Conservation (phyloP, 306 rosid species). For the Erythrophleum fordii region DNA sequence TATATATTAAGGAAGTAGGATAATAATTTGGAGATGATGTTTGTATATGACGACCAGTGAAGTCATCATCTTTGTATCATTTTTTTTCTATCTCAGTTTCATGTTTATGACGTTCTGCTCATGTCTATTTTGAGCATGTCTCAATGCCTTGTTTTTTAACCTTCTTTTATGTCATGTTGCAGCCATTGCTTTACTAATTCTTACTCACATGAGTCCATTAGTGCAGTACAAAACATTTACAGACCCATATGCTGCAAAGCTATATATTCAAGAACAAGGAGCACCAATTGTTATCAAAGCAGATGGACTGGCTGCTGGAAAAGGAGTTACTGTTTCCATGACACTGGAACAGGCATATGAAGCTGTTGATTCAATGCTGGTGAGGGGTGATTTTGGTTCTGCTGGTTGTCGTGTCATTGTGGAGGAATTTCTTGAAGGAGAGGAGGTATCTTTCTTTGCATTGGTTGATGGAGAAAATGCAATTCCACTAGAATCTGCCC, state of each 20-base stretch:
- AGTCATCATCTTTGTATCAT: background rate
- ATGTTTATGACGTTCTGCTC: background rate
- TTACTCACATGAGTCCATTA: conserved; percentile 35
- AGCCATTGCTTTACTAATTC: conserved; percentile 14
- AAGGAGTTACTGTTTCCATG: conserved; percentile 90
- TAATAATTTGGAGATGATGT: background rate
- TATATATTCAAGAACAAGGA: conserved; percentile 83
- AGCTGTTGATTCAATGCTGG: conserved; percentile 95
- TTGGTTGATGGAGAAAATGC: conserved; percentile 97
- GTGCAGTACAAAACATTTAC: conserved; percentile 85
- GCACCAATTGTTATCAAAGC: conserved; percentile 87
- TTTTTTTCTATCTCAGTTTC: conserved; percentile 7
- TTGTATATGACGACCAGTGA: background rate
- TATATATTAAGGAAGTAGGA: background rate
- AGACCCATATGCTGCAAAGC: conserved; percentile 79
- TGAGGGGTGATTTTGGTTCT: conserved; percentile 81
- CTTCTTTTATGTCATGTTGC: conserved; percentile 4
- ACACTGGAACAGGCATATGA: conserved; percentile 80
- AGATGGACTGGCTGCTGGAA: conserved; percentile 97
- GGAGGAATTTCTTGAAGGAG: conserved; percentile 95
- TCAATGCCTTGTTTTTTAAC: background rate
- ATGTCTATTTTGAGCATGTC: background rate
- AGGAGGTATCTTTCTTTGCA: conserved; percentile 93
- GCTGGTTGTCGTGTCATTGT: conserved; percentile 84
- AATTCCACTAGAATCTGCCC: conserved; percentile 93